A percentile compares a stretch with the other conserved stretches of the same genome.
These are phyloP conservation scores for Euclidium syriacum DNA, from an alignment of 345 rosid species.

Conservation along the genomic window DNA sequence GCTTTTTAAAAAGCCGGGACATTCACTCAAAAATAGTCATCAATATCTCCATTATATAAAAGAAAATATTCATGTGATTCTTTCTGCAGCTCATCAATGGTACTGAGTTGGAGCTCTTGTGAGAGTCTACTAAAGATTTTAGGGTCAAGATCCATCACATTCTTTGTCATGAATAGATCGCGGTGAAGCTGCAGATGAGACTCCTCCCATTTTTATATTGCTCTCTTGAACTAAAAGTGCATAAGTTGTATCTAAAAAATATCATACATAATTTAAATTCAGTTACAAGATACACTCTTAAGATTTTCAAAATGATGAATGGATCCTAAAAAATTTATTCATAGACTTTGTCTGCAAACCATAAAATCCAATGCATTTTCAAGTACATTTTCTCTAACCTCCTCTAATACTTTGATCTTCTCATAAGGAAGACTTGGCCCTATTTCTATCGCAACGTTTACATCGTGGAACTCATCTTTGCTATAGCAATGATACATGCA, in stretches of 20 bases:
- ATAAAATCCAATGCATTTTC: neutral
- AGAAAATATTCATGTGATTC: conserved; percentile 69
- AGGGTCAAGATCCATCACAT: conserved; percentile 57
- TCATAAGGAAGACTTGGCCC: conserved; percentile 62
- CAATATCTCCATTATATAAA: conserved; percentile 54
- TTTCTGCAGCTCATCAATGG: conserved; percentile 66
- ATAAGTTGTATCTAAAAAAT: conserved; percentile 73
- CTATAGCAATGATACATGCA: too few species aligned
- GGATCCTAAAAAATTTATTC: too few species aligned
- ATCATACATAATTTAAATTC: neutral
- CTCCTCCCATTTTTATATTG: conserved; percentile 54
- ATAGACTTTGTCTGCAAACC: neutral
- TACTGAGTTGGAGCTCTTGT: conserved; percentile 73
- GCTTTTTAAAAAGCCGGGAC: conserved; percentile 63
- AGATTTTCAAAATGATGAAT: too few species aligned
- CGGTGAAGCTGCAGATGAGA: conserved; percentile 60
- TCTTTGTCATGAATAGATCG: conserved; percentile 57
- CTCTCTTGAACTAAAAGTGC: conserved; percentile 81
- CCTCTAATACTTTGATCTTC: conserved; percentile 61
- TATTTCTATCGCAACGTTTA: conserved; percentile 62
- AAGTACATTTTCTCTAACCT: conserved; percentile 83
- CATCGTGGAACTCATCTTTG: conserved; percentile 48
- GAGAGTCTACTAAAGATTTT: conserved; percentile 58
- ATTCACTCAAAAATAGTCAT: conserved; percentile 55
- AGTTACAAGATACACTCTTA: neutral